phyloP scores from a whole-genome alignment of 352 stramenopile genomes.

The Phytophthora capsici region DNA sequence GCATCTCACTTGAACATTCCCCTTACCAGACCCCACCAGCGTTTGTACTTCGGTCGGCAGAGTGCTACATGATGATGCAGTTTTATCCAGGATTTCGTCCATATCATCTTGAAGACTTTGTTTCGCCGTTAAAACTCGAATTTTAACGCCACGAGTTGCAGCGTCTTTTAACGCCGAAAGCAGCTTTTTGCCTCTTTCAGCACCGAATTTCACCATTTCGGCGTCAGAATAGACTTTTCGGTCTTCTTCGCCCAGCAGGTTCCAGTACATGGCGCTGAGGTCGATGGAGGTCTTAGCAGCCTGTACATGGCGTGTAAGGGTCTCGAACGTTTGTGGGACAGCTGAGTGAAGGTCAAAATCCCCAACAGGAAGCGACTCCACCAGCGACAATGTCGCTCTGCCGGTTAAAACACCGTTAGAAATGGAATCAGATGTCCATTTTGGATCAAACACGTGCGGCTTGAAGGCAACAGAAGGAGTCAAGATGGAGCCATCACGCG shows the following conservation, averaged over 20 bases:
- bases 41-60: conserved; percentile 68
- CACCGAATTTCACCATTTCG: conserved; percentile 69
- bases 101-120: conserved; percentile 15
- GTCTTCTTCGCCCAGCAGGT: conserved; percentile 68
- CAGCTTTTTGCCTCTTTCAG: conserved; percentile 57
- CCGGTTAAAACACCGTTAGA: conserved; percentile 6
- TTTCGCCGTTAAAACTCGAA: conserved; percentile 63
- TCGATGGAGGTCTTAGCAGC: conserved; percentile 60
- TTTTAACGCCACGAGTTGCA: conserved; percentile 51
- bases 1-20: conserved; percentile 53
- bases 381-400: conserved; percentile 46
- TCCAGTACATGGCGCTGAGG: conserved; percentile 89
- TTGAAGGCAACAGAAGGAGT: background rate
- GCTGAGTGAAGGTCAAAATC: conserved; percentile 53
- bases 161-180: conserved; percentile 60
- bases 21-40: conserved; percentile 37
- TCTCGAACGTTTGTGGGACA: conserved; percentile 53
- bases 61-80: conserved; percentile 33
- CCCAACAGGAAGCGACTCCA: conserved; percentile 75
- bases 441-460: conserved; percentile 27
- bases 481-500: background rate
- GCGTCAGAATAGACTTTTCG: conserved; percentile 51
- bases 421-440: conserved; percentile 12
- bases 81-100: conserved; percentile 12
- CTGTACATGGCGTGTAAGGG: conserved; percentile 50